Conservation (phyloP, 352 stramenopile species). For the Aphanomyces astaci region DNA sequence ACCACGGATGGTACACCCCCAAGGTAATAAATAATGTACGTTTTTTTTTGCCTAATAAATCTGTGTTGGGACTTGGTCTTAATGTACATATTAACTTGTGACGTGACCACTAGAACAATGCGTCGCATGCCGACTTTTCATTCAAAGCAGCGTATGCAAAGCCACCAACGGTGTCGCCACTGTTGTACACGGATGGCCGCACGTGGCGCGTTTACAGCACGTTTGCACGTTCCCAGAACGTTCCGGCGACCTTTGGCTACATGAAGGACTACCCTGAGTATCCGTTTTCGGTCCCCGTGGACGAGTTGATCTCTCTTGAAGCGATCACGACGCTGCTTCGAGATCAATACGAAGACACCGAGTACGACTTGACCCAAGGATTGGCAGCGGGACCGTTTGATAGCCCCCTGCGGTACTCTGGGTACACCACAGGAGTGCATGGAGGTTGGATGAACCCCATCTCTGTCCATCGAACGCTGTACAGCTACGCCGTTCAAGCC, state of each 20-base stretch:
- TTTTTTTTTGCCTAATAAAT: slow-evolving; percentile 12
- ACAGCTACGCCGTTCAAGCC: slow-evolving; percentile 66
- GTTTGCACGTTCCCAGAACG: slow-evolving; percentile 60
- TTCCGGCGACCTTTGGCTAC: slow-evolving; percentile 50
- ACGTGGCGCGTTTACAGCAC: slow-evolving; percentile 85
- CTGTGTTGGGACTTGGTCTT: no score
- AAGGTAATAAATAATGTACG: slow-evolving; percentile 25
- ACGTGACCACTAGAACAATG: slow-evolving; percentile 44
- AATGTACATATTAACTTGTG: neutral
- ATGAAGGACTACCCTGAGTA: slow-evolving; percentile 75
- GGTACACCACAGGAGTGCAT: slow-evolving; percentile 37
- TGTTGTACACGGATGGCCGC: slow-evolving; percentile 70
- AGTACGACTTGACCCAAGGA: slow-evolving; percentile 82
- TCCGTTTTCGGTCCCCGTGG: slow-evolving; percentile 84
- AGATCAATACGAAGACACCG: slow-evolving; percentile 87
- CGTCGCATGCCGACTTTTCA: slow-evolving; percentile 48
- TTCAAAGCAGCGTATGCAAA: slow-evolving; percentile 65
- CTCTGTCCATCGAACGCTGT: slow-evolving; percentile 85
- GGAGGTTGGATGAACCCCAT: slow-evolving; percentile 86
- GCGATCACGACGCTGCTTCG: slow-evolving; percentile 80
- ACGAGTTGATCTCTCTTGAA: slow-evolving; percentile 43
- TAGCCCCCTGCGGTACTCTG: slow-evolving; percentile 73
- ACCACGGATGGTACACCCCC: slow-evolving; percentile 19
- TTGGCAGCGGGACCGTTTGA: slow-evolving; percentile 86
- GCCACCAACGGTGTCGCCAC: slow-evolving; percentile 34